phyloP scores from a whole-genome alignment of 129 eudicot genomes.

The Flaveria robusta region DNA sequence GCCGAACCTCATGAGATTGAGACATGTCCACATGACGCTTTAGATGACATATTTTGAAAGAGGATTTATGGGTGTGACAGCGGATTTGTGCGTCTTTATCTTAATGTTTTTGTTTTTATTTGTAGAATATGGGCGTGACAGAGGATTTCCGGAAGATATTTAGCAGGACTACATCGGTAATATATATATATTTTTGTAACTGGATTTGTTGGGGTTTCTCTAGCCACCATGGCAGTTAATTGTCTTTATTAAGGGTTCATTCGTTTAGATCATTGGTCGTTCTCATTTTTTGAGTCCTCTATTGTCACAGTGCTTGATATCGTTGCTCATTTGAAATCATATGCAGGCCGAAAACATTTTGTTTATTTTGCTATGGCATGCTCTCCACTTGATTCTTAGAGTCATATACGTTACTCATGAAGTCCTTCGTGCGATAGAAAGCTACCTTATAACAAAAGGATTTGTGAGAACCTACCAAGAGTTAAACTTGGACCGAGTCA shows the following conservation, averaged over 20 bases:
- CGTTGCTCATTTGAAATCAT: conserved; percentile 26
- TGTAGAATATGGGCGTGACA: conserved; percentile 19
- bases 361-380: conserved; percentile 52
- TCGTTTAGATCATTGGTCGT: not conserved
- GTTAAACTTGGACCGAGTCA: conserved; percentile 54
- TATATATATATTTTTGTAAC: not conserved
- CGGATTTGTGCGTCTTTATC: not conserved
- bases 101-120: not conserved
- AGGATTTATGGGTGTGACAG: not conserved
- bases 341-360: conserved; percentile 50
- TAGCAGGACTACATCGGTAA: conserved; percentile 16
- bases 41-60: not conserved
- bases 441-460: conserved; percentile 63
- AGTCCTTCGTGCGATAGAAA: conserved; percentile 50
- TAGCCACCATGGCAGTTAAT: not conserved
- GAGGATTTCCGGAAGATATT: not conserved
- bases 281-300: not conserved
- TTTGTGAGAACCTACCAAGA: conserved; percentile 43
- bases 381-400: conserved; percentile 55
- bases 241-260: not conserved
- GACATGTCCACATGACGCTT: not conserved
- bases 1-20: not conserved
- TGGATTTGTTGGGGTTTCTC: not conserved
- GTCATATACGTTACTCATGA: conserved; percentile 47
- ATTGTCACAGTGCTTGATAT: not conserved